Conservation (phyloP, 441 rosid species). For the Hura crepitans region DNA sequence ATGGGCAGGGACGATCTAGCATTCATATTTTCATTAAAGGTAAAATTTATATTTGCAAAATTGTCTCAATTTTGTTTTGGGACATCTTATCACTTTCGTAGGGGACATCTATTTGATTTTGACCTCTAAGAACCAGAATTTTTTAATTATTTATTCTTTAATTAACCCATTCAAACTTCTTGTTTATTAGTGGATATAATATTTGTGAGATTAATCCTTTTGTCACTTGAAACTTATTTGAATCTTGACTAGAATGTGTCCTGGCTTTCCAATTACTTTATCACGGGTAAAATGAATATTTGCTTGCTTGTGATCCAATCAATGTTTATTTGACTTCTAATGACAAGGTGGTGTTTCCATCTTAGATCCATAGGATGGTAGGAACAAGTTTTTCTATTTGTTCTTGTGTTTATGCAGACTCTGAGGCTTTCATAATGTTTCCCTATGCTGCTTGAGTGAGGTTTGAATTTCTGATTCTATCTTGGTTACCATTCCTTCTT, state of each 20-base stretch:
- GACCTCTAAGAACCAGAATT: not conserved
- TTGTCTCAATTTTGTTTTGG: not conserved
- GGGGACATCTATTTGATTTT: not conserved
- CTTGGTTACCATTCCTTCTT: not conserved
- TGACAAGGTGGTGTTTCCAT: not conserved
- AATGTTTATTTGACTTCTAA: not conserved
- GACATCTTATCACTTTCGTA: constrained; percentile 1
- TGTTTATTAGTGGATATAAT: not conserved
- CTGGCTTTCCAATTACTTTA: not conserved
- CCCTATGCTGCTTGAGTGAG: not conserved
- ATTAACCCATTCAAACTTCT: not conserved
- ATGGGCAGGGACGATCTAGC: constrained; percentile 80
- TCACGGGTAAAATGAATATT: not conserved
- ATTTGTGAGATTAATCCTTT: not conserved
- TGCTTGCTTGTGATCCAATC: not conserved
- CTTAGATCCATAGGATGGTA: not conserved
- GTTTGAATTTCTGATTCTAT: not conserved
- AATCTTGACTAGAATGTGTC: not conserved
- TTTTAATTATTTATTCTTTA: not conserved
- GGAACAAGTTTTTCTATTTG: not conserved
- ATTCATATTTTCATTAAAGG: constrained; percentile 90
- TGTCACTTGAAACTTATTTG: not conserved
- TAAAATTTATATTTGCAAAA: constrained; percentile 25
- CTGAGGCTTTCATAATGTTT: not conserved
- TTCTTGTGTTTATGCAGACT: not conserved